phyloP scores from a whole-genome alignment of 768 basidiomycete species.

The Mycena capillaripes region DNA sequence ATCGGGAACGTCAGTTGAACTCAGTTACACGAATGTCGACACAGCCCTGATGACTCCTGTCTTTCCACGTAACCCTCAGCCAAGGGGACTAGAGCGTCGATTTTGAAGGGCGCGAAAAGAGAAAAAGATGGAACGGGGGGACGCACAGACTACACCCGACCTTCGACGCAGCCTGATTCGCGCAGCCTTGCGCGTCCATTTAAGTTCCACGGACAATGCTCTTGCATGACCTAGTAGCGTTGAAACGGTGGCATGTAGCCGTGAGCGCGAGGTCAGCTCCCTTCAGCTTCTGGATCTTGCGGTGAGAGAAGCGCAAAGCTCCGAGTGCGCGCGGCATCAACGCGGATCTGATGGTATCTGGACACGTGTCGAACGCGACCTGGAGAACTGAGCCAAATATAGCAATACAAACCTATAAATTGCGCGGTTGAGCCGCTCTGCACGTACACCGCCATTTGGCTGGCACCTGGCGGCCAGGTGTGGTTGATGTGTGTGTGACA shows the following conservation, averaged over 20 bases:
- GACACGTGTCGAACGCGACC: background rate
- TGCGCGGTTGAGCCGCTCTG: too few species aligned
- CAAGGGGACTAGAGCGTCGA: background rate
- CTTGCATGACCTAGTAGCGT: background rate
- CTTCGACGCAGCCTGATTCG: conserved; percentile 9
- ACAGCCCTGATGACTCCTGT: too few species aligned
- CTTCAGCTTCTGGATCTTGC: background rate
- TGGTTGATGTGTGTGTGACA: too few species aligned
- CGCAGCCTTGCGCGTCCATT: conserved; percentile 21
- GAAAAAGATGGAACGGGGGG: background rate
- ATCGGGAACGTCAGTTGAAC: conserved; percentile 10
- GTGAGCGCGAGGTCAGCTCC: background rate
- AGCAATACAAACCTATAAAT: background rate
- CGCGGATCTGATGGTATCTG: background rate
- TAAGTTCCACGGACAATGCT: background rate
- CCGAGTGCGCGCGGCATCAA: background rate
- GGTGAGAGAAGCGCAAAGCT: background rate
- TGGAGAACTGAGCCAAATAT: background rate
- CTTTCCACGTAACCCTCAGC: background rate
- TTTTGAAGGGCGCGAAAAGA: too few species aligned
- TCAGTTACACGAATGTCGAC: background rate
- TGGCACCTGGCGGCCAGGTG: too few species aligned
- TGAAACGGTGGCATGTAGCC: background rate
- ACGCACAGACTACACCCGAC: conserved; percentile 21
- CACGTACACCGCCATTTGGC: too few species aligned